Evolutionary conservation across 768 basidiomycete species (phyloP), one percentile per base, ranked within the genome.

Genomic region (Mycena rebaudengoi): DNA sequence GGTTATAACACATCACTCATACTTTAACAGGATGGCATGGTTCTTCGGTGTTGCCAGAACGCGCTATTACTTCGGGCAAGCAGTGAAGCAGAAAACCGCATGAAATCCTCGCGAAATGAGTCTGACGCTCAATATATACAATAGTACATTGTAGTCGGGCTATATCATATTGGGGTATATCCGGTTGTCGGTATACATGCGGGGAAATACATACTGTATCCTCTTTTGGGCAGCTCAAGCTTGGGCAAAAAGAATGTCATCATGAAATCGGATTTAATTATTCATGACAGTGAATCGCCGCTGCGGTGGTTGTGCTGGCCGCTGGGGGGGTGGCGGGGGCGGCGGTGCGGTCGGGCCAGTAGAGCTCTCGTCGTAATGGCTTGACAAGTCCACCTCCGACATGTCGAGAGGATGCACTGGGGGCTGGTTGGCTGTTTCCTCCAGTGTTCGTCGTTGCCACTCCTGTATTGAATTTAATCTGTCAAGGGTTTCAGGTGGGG

Each of bases 11-110:
- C 23, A 5, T 12, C 18, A 18, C 43, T 67, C 30, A 26, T 35
- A 49, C 16, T 51, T 33, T n/a, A 60, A n/a, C 69, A 88, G 87
- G 66, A 64, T 83, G 30, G 80, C 85, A 14, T 88, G 88, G 88
- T 86, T 87, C 68, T 59, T 78, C 37, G 86, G 85, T 16, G 74
- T 88, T 23, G 81, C 82, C 33, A 79, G 86, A 57, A 78, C 78
- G 60, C 73, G 76, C 26, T 83, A 84, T 63, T 80, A 82, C 64
- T 80, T 76, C 35, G n/a, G n/a, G n/a, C n/a, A n/a, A n/a, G n/a
- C n/a, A n/a, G 21, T 33, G 7, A 16, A 50, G 7, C 53, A 54
- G 48, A 55, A 56, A 48, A 64, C 62, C 2, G 35, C 32, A 30
- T 66, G 49, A 51, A 52, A n/a, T n/a, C n/a, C n/a, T n/a, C n/a